Conservation (phyloP, 257 asterid species). For the Echium plantagineum region DNA sequence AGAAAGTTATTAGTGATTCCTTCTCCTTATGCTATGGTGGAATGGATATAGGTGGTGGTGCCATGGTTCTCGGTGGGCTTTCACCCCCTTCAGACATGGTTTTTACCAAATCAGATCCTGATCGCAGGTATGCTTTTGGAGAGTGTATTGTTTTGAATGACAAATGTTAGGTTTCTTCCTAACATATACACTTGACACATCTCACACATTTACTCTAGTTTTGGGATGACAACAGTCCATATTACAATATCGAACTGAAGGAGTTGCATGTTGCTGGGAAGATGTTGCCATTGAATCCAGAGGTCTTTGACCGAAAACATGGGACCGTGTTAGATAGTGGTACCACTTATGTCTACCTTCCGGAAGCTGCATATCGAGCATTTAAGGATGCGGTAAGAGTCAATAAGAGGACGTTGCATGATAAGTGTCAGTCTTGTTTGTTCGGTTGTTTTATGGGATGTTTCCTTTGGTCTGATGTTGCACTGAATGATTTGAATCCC, state of each 20-base stretch:
- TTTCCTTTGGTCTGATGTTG: too few species aligned
- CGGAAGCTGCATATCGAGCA: slow-evolving; percentile 73
- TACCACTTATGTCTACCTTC: slow-evolving; percentile 95
- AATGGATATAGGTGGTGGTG: slow-evolving; percentile 98
- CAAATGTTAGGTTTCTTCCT: slow-evolving; percentile 2
- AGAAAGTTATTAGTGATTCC: slow-evolving; percentile 74
- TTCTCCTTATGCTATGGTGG: slow-evolving; percentile 97
- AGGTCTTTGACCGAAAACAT: slow-evolving; percentile 73
- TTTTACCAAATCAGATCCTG: slow-evolving; percentile 68
- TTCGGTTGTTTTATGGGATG: too few species aligned
- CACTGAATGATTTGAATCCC: neutral
- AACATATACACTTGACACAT: slow-evolving; percentile 79
- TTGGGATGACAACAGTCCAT: slow-evolving; percentile 99
- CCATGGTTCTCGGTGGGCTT: slow-evolving; percentile 96
- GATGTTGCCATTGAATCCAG: slow-evolving; percentile 49
- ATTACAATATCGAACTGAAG: slow-evolving; percentile 93
- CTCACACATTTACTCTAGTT: slow-evolving; percentile 99
- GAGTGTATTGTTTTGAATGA: too few species aligned
- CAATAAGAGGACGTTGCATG: neutral
- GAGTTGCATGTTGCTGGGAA: slow-evolving; percentile 98
- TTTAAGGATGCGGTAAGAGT: slow-evolving; percentile 76
- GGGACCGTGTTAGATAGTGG: slow-evolving; percentile 97
- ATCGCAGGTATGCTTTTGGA: slow-evolving; percentile 62
- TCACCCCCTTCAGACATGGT: slow-evolving; percentile 74
- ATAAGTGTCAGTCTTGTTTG: slow-evolving; percentile 3